phyloP scores from a whole-genome alignment of 1,284 basidiomycete genomes.

The Irpex sp. region DNA sequence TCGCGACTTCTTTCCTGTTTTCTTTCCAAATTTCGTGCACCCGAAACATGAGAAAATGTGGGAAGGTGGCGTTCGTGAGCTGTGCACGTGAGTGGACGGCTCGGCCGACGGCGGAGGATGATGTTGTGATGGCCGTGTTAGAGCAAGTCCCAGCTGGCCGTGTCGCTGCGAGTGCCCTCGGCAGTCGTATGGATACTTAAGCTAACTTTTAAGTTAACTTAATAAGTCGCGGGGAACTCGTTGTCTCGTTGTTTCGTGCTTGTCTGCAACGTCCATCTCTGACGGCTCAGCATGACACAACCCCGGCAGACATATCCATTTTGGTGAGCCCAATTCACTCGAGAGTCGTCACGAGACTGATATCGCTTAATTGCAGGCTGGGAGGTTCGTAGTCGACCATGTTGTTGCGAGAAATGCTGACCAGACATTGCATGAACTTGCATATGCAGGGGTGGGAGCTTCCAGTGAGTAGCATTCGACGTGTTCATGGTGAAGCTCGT shows the following conservation, averaged over 20 bases:
- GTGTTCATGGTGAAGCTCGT: slow-evolving; percentile 5
- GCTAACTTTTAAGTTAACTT: background rate
- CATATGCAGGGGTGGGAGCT: slow-evolving; percentile 60
- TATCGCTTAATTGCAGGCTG: slow-evolving; percentile 42
- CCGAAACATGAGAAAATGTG: background rate
- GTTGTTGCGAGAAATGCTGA: background rate
- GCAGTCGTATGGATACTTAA: background rate
- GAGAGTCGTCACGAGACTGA: background rate
- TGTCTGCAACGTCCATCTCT: background rate
- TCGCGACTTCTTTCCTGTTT: background rate
- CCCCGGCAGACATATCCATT: slow-evolving; percentile 48
- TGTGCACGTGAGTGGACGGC: background rate
- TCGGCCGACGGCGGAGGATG: background rate
- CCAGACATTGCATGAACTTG: background rate
- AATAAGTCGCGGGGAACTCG: background rate
- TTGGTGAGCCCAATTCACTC: slow-evolving; percentile 42
- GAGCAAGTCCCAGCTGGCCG: background rate
- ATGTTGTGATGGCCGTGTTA: background rate
- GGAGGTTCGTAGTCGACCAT: slow-evolving; percentile 52
- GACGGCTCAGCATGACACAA: slow-evolving; percentile 19
- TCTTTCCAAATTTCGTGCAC: background rate
- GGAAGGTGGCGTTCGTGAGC: background rate
- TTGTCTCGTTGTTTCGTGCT: background rate
- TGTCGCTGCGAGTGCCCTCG: background rate
- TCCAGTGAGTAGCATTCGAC: slow-evolving; percentile 51